Evolutionary conservation across 129 eudicot species (phyloP).

Genomic region (Arctium minus): DNA sequence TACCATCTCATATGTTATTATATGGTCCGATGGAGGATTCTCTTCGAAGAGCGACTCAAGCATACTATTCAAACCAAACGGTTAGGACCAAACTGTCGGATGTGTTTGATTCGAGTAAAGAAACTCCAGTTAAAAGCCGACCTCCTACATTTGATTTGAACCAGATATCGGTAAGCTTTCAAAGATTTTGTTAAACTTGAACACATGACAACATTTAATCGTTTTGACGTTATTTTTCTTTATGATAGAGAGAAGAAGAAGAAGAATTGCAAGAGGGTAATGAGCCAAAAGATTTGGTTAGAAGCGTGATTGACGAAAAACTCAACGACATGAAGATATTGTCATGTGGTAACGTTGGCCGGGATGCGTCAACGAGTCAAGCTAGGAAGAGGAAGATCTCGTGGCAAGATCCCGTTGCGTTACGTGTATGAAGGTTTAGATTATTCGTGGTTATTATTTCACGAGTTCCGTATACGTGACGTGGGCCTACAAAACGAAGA

Average conservation of each 20-base stretch:
- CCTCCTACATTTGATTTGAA: conserved; percentile 57
- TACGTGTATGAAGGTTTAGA: conserved; percentile 48
- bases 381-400: conserved; percentile 62
- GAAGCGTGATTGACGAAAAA: conserved; percentile 12
- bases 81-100: conserved; percentile 4
- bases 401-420: conserved; percentile 73
- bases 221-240: neutral
- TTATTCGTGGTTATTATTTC: neutral
- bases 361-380: conserved; percentile 44
- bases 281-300: conserved; percentile 2
- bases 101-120: conserved; percentile 22
- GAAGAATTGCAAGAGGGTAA: conserved; percentile 38
- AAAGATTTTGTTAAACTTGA: neutral
- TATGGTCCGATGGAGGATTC: conserved; percentile 20
- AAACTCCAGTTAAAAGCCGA: conserved; percentile 20
- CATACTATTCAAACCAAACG: conserved; percentile 26
- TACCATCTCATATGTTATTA: neutral
- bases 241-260: conserved; percentile 34
- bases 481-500: neutral
- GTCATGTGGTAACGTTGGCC: conserved; percentile 42
- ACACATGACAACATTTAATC: neutral
- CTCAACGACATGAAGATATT: conserved; percentile 47
- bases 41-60: neutral
- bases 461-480: neutral
- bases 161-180: conserved; percentile 42